Conservation (phyloP, 768 basidiomycete species). For the Trametes cinnabarina region DNA sequence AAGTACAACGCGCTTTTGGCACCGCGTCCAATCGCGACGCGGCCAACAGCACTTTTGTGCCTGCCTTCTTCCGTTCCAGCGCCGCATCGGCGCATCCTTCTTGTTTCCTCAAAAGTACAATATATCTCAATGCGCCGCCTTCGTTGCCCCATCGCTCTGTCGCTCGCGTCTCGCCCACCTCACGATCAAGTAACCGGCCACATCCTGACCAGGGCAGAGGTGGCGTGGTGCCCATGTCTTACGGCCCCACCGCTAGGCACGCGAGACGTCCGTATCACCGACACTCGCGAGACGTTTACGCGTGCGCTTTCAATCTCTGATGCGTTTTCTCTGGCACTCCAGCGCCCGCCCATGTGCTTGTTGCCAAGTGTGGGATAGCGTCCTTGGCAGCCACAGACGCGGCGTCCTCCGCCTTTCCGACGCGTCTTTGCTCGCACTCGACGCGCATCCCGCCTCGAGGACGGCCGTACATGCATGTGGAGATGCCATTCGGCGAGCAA, state of each 20-base stretch:
- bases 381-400: constrained; percentile 21
- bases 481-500: not conserved
- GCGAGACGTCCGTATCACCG: constrained; percentile 2
- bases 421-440: constrained; percentile 3
- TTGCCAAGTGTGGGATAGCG: constrained; percentile 3
- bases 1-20: not conserved
- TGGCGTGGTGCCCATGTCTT: not conserved
- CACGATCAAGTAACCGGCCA: constrained; percentile 6
- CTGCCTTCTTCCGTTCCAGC: constrained; percentile 4
- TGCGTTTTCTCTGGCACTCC: constrained; percentile 13
- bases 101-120: constrained; percentile 12
- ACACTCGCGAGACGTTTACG: constrained; percentile 1
- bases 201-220: not conserved
- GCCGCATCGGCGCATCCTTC: constrained; percentile 3
- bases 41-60: not conserved
- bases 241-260: constrained; percentile 11
- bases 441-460: constrained; percentile 6
- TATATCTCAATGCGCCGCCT: constrained; percentile 13
- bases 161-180: not conserved
- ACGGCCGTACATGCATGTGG: not conserved
- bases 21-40: not conserved
- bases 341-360: constrained; percentile 11
- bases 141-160: constrained; percentile 5
- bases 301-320: constrained; percentile 9
- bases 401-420: constrained; percentile 7